Evolutionary conservation across 1,284 basidiomycete species (phyloP), one percentile per base, ranked within the genome.

Genomic region (Puccinia polysora): DNA sequence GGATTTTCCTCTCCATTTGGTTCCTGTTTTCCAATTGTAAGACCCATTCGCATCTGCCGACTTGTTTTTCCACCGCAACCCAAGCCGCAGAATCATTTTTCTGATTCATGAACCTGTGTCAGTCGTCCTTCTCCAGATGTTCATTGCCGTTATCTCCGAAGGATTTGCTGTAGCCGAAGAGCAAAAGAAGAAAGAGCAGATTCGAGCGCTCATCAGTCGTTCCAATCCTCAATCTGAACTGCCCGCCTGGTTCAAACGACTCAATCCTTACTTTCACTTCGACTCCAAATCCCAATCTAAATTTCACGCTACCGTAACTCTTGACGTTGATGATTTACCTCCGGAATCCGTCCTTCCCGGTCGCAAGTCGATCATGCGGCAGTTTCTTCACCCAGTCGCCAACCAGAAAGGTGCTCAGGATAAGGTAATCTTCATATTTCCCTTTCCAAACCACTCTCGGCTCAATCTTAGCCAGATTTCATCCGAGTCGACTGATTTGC

Each of bases 71-170:
- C 49, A 52, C n/a, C n/a, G n/a, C n/a, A n/a, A n/a, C n/a, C n/a
- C n/a, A n/a, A n/a, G n/a, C n/a, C n/a, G n/a, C 23, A 18, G 23
- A 23, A 12, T 7, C 15, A 23, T 23, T 52, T 43, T 52, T 6
- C 25, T 52, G 7, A 20, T 53, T 50, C n/a, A 15, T n/a, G 47
- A 50, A 4, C 10, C 8, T 52, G 38, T 23, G 23, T 92, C n/a
- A n/a, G 91, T 94, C 82, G 92, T 97, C 77, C 84, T 97, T n/a
- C 80, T 96, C 71, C 93, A 97, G 78, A 91, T 97, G 88, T 97
- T 97, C 82, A 93, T 98, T 78, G 95, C 94, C 40, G 94, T 97
- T 65, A 94, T 98, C 84, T 93, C 96, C 80, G 94, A 97, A 23
- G 70, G 96, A 81, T 97, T 97, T 77, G 85, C 89, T 52, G 86